These are phyloP conservation scores for Ehretia macrophylla DNA, from an alignment of 257 asterid genomes.

Conservation along the genomic window DNA sequence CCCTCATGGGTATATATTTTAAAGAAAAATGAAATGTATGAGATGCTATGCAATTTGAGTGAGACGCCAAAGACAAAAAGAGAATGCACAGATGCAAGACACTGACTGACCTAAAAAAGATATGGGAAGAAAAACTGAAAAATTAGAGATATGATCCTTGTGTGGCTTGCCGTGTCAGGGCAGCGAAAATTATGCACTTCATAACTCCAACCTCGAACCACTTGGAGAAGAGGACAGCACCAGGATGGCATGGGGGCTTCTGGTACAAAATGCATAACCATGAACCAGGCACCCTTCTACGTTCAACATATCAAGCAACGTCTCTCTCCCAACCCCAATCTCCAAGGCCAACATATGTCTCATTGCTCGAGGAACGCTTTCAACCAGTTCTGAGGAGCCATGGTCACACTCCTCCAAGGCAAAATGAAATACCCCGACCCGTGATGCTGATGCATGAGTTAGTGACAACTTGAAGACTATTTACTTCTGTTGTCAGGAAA, in stretches of 20 bases:
- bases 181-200: constrained; percentile 19
- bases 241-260: constrained; percentile 15
- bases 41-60: constrained; percentile 43
- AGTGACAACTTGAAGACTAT: constrained; percentile 31
- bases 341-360: constrained; percentile 1
- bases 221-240: constrained; percentile 28
- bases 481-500: constrained; percentile 33
- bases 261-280: constrained; percentile 15
- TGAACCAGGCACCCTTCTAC: constrained; percentile 19
- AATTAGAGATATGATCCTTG: constrained; percentile 5
- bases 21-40: constrained; percentile 36
- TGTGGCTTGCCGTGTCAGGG: constrained; percentile 16
- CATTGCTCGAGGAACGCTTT: constrained; percentile 22
- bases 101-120: neutral
- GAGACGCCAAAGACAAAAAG: constrained; percentile 12
- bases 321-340: constrained; percentile 18
- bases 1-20: constrained; percentile 23
- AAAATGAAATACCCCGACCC: constrained; percentile 31
- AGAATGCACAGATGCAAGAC: neutral
- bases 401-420: constrained; percentile 4
- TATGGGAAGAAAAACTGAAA: neutral
- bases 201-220: constrained; percentile 7
- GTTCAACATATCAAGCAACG: constrained; percentile 20
- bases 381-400: constrained; percentile 13
- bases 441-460: constrained; percentile 60